Conservation (phyloP, 805 yeast species). For the Vanderwaltozyma yarrowii region DNA sequence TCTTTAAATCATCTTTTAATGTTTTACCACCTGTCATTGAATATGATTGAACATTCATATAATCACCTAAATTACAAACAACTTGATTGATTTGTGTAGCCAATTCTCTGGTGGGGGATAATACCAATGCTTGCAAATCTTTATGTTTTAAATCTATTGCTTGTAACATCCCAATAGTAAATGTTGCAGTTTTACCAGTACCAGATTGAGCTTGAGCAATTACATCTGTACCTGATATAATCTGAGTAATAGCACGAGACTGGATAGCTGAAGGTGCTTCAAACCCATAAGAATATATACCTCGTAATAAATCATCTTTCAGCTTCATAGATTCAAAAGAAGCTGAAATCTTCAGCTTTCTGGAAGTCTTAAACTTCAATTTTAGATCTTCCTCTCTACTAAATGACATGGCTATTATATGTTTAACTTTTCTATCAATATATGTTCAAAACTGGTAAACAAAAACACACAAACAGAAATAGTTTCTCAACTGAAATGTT, state of each 20-base stretch:
- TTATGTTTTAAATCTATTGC: conserved; percentile 62
- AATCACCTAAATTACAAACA: conserved; percentile 75
- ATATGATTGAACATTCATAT: conserved; percentile 75
- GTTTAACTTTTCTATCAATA: no score
- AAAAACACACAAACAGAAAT: not conserved
- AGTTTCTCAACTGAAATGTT: no score
- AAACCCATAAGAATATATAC: conserved; percentile 81
- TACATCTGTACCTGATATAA: conserved; percentile 86
- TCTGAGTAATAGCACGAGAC: conserved; percentile 91
- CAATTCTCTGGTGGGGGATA: conserved; percentile 94
- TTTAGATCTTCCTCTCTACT: conserved; percentile 50
- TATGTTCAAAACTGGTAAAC: no score
- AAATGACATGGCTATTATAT: conserved; percentile 37
- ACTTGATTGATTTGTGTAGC: conserved; percentile 91
- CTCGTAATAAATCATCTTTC: conserved; percentile 49
- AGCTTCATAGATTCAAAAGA: conserved; percentile 68
- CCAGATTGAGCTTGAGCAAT: conserved; percentile 99
- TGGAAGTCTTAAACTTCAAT: conserved; percentile 52
- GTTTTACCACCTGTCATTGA: conserved; percentile 94
- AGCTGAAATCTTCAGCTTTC: conserved; percentile 39
- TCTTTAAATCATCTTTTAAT: conserved; percentile 70
- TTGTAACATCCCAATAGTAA: conserved; percentile 87
- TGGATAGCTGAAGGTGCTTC: conserved; percentile 96
- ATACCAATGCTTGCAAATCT: conserved; percentile 79
- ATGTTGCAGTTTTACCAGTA: conserved; percentile 99